phyloP scores from a whole-genome alignment of 176 grass and related monocot species.

The Urochloa ruziziensis region DNA sequence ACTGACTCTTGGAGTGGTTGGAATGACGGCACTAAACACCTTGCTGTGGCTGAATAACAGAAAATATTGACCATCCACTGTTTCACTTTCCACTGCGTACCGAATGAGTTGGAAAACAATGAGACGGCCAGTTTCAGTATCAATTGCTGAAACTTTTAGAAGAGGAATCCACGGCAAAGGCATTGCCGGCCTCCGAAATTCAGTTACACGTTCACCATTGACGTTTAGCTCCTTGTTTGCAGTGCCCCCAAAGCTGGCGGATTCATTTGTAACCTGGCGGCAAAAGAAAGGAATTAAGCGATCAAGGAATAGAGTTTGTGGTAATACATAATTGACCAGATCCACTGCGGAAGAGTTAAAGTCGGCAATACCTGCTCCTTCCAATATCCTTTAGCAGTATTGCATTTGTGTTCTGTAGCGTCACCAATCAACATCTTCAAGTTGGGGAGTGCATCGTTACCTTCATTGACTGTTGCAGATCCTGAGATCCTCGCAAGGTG shows the following conservation, averaged over 20 bases:
- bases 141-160: background rate
- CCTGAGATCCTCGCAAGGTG: too few relatives aligned
- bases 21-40: background rate
- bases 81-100: background rate
- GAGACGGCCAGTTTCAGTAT: conserved; percentile 33
- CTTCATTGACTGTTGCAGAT: too few relatives aligned
- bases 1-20: background rate
- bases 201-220: background rate
- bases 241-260: background rate
- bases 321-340: too few relatives aligned
- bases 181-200: conserved; percentile 24
- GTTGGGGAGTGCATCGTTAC: too few relatives aligned
- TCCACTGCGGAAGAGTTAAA: too few relatives aligned
- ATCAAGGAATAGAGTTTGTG: too few relatives aligned
- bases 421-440: too few relatives aligned
- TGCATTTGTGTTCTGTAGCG: too few relatives aligned
- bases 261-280: background rate
- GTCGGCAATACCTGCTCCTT: too few relatives aligned
- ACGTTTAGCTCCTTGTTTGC: background rate
- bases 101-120: conserved; percentile 12
- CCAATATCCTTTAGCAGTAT: too few relatives aligned
- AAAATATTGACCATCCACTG: background rate
- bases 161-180: background rate
- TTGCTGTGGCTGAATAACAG: background rate
- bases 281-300: background rate